phyloP scores from a whole-genome alignment of 352 stramenopile genomes.

The Pythium periplocum region DNA sequence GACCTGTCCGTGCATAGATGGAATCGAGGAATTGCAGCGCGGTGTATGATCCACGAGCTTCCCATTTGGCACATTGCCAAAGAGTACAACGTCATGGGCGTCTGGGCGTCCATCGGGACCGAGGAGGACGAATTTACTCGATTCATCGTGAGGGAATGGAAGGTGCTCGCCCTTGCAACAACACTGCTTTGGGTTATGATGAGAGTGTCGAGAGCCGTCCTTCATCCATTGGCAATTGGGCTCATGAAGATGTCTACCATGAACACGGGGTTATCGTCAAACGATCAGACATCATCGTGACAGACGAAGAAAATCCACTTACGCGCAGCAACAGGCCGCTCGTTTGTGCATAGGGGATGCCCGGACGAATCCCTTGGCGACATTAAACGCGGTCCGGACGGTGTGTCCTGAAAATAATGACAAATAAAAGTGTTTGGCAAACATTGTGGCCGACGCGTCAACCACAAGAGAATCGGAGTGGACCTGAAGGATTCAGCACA shows the following conservation, averaged over 20 bases:
- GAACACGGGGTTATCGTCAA: no score
- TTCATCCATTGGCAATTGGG: conserved; percentile 66
- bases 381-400: conserved; percentile 65
- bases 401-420: conserved; percentile 72
- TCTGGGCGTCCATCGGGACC: conserved; percentile 25
- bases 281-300: no score
- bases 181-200: conserved; percentile 60
- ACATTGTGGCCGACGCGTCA: conserved; percentile 70
- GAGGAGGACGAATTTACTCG: conserved; percentile 74
- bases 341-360: conserved; percentile 54
- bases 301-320: conserved; percentile 17
- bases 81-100: conserved; percentile 66
- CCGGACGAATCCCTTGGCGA: conserved; percentile 63
- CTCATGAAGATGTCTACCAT: conserved; percentile 61
- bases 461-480: conserved; percentile 76
- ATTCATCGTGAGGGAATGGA: conserved; percentile 75
- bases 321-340: conserved; percentile 77
- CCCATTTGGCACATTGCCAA: conserved; percentile 57
- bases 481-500: conserved; percentile 21
- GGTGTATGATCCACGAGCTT: conserved; percentile 59
- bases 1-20: conserved; percentile 74
- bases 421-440: conserved; percentile 84
- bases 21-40: conserved; percentile 66
- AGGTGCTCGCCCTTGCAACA: conserved; percentile 69
- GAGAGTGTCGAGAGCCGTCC: conserved; percentile 52